Base-by-base conservation (phyloP, 2,329 filamentous ascomycete species). In the Dothistroma septosporum region DNA sequence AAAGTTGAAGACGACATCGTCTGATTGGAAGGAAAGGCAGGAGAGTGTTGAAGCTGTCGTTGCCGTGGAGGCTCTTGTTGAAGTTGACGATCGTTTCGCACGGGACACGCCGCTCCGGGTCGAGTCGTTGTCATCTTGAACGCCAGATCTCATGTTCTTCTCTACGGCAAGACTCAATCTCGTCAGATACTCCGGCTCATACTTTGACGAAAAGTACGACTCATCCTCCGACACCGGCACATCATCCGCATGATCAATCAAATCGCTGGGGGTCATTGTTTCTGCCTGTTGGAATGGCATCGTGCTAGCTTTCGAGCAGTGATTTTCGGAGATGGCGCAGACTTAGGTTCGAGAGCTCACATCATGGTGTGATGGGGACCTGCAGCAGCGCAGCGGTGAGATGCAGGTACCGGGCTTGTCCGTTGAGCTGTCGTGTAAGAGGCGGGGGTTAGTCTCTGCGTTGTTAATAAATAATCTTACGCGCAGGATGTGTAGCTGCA, bases 141-240 rank as follows among this genome's bases (percentile, higher is more conserved):
- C 11, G n/a, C 2, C 14, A 14, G n/a, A 33, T 53, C 8, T 33
- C 11, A 11, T 5, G 11, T 31, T 14, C 11, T 31, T 53, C 11
- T 28, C 24, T 0, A 49, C 37, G 1, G 54, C 44, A 4, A 57
- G 9, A 33, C 24, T 57, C 22, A 57, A 22, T 21, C 54, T 41
- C 24, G 44, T 57, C 41, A 57, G 24, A 22, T 57, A 57, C 46
- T 57, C 54, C 24, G 54, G 44, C 24, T 49, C 54, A 31, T 49
- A 32, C 31, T 35, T 41, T n/a, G 54, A 49, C 1, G 54, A 49
- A n/a, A 57, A 57, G 44, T 57, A 57, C 6, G 54, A 57, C 31
- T 57, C 54, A 16, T 9, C 31, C 11, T 57, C 54, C 6, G 44
- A 57, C 10, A 32, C 31, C 11, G 49, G 33, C 4, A 31, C 11